phyloP scores from a whole-genome alignment of 2,329 filamentous ascomycete genomes.

The Neofusicoccum umdonicola region DNA sequence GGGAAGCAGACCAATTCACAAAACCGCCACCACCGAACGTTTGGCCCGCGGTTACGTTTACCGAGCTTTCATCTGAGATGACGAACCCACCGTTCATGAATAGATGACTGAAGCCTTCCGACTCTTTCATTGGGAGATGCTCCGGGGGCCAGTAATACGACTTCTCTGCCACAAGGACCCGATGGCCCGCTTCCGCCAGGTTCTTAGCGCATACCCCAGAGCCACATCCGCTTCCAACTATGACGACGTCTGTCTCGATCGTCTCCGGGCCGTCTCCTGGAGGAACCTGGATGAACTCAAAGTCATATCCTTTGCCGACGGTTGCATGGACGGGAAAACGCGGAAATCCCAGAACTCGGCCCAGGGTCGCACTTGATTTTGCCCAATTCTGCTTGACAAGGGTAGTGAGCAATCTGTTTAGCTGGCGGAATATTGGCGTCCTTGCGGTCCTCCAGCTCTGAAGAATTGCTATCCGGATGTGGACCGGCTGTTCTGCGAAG shows the following conservation, averaged over 20 bases:
- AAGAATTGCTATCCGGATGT: conserved; percentile 61
- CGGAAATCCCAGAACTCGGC: conserved; percentile 57
- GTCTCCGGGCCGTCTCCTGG: conserved; percentile 54
- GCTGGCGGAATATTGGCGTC: conserved; percentile 52
- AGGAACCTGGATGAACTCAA: conserved; percentile 60
- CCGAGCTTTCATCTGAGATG: conserved; percentile 50
- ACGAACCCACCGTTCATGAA: conserved; percentile 66
- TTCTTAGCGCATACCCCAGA: conserved; percentile 79
- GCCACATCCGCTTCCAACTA: conserved; percentile 85
- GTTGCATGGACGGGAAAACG: conserved; percentile 56
- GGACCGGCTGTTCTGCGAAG: conserved; percentile 59
- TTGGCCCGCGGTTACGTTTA: conserved; percentile 65
- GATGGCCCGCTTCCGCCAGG: conserved; percentile 70
- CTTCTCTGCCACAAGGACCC: conserved; percentile 80
- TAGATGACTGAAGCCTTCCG: conserved; percentile 59
- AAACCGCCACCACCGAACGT: conserved; percentile 85
- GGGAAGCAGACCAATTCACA: conserved; percentile 74
- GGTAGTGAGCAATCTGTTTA: conserved; percentile 56
- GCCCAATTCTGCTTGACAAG: conserved; percentile 57
- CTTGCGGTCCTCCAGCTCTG: conserved; percentile 61
- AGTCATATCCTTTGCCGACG: conserved; percentile 54
- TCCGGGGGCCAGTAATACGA: conserved; percentile 71
- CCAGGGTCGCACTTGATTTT: conserved; percentile 56
- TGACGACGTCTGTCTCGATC: conserved; percentile 76
- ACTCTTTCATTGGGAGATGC: conserved; percentile 71